phyloP scores from a whole-genome alignment of 495 filamentous ascomycete genomes.

The Neurospora sp. region DNA sequence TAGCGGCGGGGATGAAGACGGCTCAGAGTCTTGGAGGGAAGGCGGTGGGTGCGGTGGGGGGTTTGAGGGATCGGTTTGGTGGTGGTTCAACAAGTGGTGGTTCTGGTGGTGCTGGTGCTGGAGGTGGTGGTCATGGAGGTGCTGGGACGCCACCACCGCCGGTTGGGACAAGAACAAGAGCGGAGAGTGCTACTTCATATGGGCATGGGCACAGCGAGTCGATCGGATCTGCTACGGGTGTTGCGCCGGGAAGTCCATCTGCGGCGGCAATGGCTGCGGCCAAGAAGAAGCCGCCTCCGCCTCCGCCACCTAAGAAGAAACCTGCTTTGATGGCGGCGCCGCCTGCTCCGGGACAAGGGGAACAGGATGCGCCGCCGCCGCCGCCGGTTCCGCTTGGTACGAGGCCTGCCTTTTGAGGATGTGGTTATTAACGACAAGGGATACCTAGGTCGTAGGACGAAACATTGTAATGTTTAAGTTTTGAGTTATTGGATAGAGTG shows the following conservation, averaged over 20 bases:
- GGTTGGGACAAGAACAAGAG: not conserved
- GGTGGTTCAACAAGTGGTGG: not conserved
- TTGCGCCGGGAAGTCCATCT: not conserved
- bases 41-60: not conserved
- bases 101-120: not conserved
- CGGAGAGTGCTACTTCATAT: not conserved
- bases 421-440: not conserved
- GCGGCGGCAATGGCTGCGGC: conserved; percentile 17
- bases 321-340: not conserved
- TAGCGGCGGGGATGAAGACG: conserved; percentile 53
- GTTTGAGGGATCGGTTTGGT: conserved; percentile 11
- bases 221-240: not conserved
- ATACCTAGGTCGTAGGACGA: not conserved
- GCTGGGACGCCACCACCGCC: not conserved
- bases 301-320: conserved; percentile 48
- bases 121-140: not conserved
- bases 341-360: not conserved
- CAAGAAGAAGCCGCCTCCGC: conserved; percentile 59
- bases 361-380: conserved; percentile 18
- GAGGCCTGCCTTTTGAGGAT: conserved; percentile 25
- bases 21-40: conserved; percentile 47
- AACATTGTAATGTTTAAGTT: not conserved
- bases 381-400: conserved; percentile 42
- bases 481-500: not conserved
- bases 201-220: not conserved